Conservation (phyloP, 2,329 filamentous ascomycete species). For the Chaetomiaceae sp. region DNA sequence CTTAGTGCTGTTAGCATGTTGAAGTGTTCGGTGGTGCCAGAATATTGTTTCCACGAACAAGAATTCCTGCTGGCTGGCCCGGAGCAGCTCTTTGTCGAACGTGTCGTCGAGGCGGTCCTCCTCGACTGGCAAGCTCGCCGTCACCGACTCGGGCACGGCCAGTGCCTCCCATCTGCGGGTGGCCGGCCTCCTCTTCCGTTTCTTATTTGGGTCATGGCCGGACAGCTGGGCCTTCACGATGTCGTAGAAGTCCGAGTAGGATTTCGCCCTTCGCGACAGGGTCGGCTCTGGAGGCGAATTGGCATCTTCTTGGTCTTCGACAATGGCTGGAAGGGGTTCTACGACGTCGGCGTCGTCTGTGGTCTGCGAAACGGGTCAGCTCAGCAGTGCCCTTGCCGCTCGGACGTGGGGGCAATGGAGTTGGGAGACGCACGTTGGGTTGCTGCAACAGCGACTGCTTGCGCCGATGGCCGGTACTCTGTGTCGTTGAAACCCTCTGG, state of each 20-base stretch:
- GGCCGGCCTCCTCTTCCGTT: slow-evolving; percentile 37
- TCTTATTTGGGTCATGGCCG: slow-evolving; percentile 44
- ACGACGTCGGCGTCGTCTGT: slow-evolving; percentile 47
- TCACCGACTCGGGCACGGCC: slow-evolving; percentile 34
- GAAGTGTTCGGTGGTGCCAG: not conserved
- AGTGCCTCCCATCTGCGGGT: slow-evolving; percentile 50
- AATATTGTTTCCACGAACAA: slow-evolving; percentile 48
- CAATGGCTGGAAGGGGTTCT: slow-evolving; percentile 54
- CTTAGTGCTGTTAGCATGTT: slow-evolving; percentile 40
- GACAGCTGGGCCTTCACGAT: slow-evolving; percentile 54
- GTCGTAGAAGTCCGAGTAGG: slow-evolving; percentile 73
- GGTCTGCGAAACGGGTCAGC: slow-evolving; percentile 39
- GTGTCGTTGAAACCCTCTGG: slow-evolving; percentile 39
- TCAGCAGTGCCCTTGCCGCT: too few relatives aligned
- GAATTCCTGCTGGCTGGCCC: slow-evolving; percentile 82
- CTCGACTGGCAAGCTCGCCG: slow-evolving; percentile 21
- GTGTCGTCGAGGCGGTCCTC: slow-evolving; percentile 45
- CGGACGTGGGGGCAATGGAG: not conserved
- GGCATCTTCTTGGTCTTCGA: slow-evolving; percentile 52
- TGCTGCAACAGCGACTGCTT: slow-evolving; percentile 67
- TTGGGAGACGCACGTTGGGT: slow-evolving; percentile 49
- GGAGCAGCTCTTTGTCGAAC: slow-evolving; percentile 64
- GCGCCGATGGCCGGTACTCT: slow-evolving; percentile 55
- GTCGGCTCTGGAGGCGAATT: slow-evolving; percentile 63
- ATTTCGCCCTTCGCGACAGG: slow-evolving; percentile 63